phyloP scores from a whole-genome alignment of 495 filamentous ascomycete species.

The Aspergillus nanangensis region DNA sequence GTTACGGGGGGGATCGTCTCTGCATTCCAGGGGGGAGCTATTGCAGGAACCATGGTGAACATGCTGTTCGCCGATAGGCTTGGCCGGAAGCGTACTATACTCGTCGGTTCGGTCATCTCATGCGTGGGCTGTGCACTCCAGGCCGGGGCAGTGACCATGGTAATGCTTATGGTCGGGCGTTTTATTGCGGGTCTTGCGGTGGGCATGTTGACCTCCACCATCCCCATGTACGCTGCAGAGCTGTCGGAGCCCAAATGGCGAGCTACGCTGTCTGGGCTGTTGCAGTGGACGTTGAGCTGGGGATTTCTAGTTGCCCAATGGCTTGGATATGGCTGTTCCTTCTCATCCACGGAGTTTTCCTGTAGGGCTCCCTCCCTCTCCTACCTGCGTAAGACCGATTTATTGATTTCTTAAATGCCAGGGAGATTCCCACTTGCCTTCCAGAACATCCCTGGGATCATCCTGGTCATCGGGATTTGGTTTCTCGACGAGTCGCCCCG shows the following conservation, averaged over 20 bases:
- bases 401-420: no score
- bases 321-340: constrained; percentile 46
- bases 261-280: constrained; percentile 17
- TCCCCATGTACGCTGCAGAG: constrained; percentile 36
- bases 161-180: constrained; percentile 45
- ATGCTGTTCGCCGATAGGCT: constrained; percentile 36
- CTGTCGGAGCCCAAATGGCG: constrained; percentile 20
- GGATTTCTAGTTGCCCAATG: constrained; percentile 42
- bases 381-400: no score
- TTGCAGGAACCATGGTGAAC: constrained; percentile 41
- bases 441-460: constrained; percentile 42
- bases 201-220: constrained; percentile 40
- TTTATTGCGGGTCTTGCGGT: constrained; percentile 43
- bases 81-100: constrained; percentile 37
- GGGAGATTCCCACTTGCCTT: constrained; percentile 50
- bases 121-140: constrained; percentile 41
- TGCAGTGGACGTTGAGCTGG: constrained; percentile 40
- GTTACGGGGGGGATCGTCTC: constrained; percentile 45
- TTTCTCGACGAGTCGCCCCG: constrained; percentile 54
- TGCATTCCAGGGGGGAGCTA: constrained; percentile 39
- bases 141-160: constrained; percentile 39
- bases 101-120: constrained; percentile 39
- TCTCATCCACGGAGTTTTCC: constrained; percentile 36
- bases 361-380: constrained; percentile 18
- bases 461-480: constrained; percentile 46